These are phyloP conservation scores for Medicago lupulina DNA, from an alignment of 306 rosid genomes.

Conservation along the genomic window DNA sequence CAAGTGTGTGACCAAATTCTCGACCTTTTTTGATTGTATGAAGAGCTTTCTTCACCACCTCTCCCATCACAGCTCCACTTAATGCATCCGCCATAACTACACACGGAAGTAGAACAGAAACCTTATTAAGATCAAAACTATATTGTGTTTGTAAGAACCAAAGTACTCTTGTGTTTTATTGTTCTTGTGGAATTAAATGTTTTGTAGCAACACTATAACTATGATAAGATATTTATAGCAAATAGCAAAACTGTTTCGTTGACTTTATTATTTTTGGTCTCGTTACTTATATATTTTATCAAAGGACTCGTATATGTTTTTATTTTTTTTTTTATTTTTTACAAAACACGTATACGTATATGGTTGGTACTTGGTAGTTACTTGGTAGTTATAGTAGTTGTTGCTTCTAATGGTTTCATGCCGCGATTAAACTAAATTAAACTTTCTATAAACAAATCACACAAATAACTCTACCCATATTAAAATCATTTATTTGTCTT, in stretches of 20 bases:
- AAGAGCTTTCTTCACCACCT: not conserved
- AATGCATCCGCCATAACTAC: constrained; percentile 13
- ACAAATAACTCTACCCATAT: no score
- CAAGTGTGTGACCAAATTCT: not conserved
- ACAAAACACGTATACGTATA: not conserved
- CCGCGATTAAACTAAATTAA: not conserved
- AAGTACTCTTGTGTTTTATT: not conserved
- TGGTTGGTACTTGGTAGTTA: not conserved
- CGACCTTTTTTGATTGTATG: constrained; percentile 27
- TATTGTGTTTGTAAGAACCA: not conserved
- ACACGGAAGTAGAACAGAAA: no score
- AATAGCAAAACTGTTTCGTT: not conserved
- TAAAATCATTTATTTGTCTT: no score
- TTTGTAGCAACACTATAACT: not conserved
- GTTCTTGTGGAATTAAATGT: not conserved
- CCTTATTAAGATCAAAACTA: no score
- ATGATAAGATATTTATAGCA: not conserved
- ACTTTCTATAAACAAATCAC: not conserved
- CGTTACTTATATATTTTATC: not conserved
- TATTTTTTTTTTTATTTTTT: no score
- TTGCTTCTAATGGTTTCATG: not conserved
- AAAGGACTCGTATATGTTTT: no score
- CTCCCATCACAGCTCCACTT: constrained; percentile 40
- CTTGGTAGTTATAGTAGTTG: not conserved
- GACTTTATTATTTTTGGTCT: not conserved